Conservation (phyloP, 2,329 filamentous ascomycete genomes). For the Tolypocladium ovalisporum region DNA sequence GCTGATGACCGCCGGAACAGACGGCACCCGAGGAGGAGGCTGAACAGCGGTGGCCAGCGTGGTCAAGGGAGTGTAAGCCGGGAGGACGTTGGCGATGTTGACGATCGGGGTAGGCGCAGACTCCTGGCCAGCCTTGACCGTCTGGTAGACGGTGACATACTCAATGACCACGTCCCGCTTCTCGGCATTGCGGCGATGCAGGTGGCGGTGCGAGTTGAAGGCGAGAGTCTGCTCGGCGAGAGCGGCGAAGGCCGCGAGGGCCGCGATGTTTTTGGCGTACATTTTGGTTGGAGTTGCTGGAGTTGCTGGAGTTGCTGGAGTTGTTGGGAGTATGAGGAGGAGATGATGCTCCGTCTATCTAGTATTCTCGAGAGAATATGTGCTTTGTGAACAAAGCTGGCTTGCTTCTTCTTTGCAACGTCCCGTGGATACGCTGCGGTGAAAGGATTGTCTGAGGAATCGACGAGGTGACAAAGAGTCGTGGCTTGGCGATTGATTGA, state of each 20-base stretch:
- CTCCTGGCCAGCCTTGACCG: slow-evolving; percentile 16
- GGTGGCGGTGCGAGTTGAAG: slow-evolving; percentile 30
- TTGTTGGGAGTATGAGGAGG: background rate
- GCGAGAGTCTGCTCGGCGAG: slow-evolving; percentile 32
- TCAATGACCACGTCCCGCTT: slow-evolving; percentile 24
- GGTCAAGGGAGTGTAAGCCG: slow-evolving; percentile 2
- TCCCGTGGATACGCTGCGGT: background rate
- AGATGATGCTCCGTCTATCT: background rate
- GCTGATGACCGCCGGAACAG: background rate
- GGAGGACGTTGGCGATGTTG: slow-evolving; percentile 1
- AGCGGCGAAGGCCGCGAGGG: slow-evolving; percentile 30
- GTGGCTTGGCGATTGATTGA: background rate
- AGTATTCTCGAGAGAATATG: background rate
- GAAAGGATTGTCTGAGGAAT: background rate
- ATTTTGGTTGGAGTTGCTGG: slow-evolving; percentile 21
- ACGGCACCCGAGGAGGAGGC: slow-evolving; percentile 5
- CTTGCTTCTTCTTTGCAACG: background rate
- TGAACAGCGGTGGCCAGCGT: slow-evolving; percentile 15
- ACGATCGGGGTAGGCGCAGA: background rate
- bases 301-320: too few species aligned
- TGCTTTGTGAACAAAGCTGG: background rate
- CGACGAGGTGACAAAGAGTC: background rate
- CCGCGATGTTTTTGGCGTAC: slow-evolving; percentile 30
- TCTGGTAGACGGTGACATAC: slow-evolving; percentile 29
- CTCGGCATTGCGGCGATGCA: slow-evolving; percentile 18